These are phyloP conservation scores for Aspergillus ellipticus DNA, from an alignment of 495 filamentous ascomycete genomes.

Conservation along the genomic window DNA sequence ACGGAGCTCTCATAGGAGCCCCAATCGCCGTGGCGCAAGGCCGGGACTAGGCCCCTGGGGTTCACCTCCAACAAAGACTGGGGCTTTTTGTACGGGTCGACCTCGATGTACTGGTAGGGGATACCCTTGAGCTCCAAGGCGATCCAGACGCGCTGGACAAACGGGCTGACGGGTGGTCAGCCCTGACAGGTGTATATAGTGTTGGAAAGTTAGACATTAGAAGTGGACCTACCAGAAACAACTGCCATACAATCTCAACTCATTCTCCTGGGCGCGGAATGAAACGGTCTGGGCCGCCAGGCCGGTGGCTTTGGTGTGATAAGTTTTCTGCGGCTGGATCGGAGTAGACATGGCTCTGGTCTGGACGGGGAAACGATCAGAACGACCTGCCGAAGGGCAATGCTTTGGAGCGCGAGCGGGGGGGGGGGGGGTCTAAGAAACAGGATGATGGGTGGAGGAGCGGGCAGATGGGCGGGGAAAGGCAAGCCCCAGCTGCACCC, in stretches of 20 bases:
- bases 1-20: slow-evolving; percentile 84
- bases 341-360: slow-evolving; percentile 43
- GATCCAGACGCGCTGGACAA: slow-evolving; percentile 95
- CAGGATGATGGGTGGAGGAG: neutral
- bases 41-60: slow-evolving; percentile 83
- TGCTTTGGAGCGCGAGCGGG: neutral
- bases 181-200: neutral
- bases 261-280: slow-evolving; percentile 64
- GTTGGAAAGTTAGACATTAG: neutral
- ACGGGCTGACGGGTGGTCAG: slow-evolving; percentile 50
- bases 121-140: slow-evolving; percentile 83
- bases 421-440: neutral
- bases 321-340: slow-evolving; percentile 58
- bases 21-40: slow-evolving; percentile 80
- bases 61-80: slow-evolving; percentile 76
- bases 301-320: slow-evolving; percentile 81
- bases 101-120: slow-evolving; percentile 87
- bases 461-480: slow-evolving; percentile 8
- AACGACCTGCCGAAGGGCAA: neutral
- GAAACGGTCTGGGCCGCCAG: slow-evolving; percentile 68
- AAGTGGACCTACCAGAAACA: slow-evolving; percentile 77
- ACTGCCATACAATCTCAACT: slow-evolving; percentile 80
- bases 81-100: slow-evolving; percentile 83
- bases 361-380: slow-evolving; percentile 16
- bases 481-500: neutral